These are phyloP conservation scores for Xylaria venustula DNA, from an alignment of 495 filamentous ascomycete species.

Conservation along the genomic window DNA sequence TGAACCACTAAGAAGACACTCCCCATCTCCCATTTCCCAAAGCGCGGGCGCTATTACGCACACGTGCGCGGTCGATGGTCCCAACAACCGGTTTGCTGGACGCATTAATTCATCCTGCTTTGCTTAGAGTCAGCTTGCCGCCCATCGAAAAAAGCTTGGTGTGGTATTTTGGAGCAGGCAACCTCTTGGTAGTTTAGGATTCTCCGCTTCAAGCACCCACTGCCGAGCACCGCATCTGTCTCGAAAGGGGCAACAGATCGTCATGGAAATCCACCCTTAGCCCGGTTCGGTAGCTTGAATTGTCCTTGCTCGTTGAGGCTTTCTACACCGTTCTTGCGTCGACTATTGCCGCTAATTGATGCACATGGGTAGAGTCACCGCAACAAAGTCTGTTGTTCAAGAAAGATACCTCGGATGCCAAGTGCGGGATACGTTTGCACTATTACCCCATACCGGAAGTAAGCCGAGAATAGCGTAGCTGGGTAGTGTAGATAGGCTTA, in stretches of 20 bases:
- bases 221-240: neutral
- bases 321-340: neutral
- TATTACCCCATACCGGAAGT: no score
- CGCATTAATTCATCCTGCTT: neutral
- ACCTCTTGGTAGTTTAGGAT: conserved; percentile 1
- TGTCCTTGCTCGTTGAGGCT: neutral
- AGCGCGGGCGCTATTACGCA: neutral
- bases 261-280: neutral
- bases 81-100: neutral
- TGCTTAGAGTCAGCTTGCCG: neutral
- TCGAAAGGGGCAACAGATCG: conserved; percentile 5
- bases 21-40: neutral
- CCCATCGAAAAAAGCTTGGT: neutral
- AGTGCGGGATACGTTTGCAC: no score
- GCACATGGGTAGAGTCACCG: neutral
- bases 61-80: neutral
- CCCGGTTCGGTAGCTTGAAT: neutral
- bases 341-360: neutral
- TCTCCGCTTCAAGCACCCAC: neutral
- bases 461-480: no score
- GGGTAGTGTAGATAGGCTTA: no score
- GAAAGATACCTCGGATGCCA: no score
- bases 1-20: neutral
- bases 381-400: no score
- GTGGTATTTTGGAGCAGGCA: conserved; percentile 5